Evolutionary conservation across 768 basidiomycete genomes (phyloP).

Genomic region (Sporobolomyces phaffii): DNA sequence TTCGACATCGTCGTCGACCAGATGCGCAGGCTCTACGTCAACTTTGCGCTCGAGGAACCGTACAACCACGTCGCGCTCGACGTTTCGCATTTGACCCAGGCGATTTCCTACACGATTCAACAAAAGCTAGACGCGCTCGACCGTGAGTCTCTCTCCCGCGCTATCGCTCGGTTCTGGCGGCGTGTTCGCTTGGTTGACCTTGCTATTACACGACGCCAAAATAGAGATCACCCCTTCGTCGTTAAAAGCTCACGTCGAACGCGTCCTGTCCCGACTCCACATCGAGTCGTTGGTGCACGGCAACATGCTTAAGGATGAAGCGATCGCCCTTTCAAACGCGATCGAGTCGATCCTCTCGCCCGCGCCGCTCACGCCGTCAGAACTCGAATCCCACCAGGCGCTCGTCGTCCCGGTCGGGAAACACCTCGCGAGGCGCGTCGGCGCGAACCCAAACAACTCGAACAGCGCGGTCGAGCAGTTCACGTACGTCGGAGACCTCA

Average conservation of each 20-base stretch:
- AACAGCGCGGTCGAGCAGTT: slow-evolving; percentile 86
- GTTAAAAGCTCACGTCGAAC: slow-evolving; percentile 58
- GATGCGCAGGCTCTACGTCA: slow-evolving; percentile 72
- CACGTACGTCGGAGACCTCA: slow-evolving; percentile 65
- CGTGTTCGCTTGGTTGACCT: no score
- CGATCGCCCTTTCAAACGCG: slow-evolving; percentile 63
- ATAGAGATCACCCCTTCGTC: slow-evolving; percentile 59
- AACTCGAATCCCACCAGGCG: slow-evolving; percentile 53
- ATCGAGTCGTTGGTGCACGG: slow-evolving; percentile 72
- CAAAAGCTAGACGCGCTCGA: slow-evolving; percentile 71
- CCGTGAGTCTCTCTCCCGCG: slow-evolving; percentile 51
- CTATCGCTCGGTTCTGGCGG: neutral
- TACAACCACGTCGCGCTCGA: slow-evolving; percentile 74
- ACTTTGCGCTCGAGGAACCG: slow-evolving; percentile 79
- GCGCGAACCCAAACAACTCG: slow-evolving; percentile 76
- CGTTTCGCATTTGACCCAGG: slow-evolving; percentile 62
- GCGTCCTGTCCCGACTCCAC: slow-evolving; percentile 61
- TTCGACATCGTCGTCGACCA: slow-evolving; percentile 78
- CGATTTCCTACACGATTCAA: slow-evolving; percentile 66
- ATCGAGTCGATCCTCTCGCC: slow-evolving; percentile 62
- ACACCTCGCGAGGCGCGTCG: slow-evolving; percentile 58
- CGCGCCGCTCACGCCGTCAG: slow-evolving; percentile 55
- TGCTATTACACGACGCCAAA: no score
- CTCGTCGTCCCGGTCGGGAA: slow-evolving; percentile 74
- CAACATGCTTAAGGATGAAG: slow-evolving; percentile 78